Conservation (phyloP, 192 early-diverging fungal species). For the Rhizoclosmatium sp. region DNA sequence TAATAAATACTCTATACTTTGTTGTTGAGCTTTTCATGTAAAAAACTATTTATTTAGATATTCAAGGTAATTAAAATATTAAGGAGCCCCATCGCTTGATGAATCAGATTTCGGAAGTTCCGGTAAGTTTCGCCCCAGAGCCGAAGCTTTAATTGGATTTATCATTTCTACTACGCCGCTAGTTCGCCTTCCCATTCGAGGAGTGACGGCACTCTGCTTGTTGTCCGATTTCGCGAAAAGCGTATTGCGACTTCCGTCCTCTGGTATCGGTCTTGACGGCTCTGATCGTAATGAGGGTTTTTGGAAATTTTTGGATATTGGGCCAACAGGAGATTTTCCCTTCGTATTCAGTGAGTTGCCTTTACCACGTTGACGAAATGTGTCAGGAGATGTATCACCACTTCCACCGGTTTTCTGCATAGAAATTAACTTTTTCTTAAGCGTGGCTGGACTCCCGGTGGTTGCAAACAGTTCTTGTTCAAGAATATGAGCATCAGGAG, state of each 20-base stretch:
- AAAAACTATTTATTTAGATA: too few relatives aligned
- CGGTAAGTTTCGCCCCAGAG: not conserved
- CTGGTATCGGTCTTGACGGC: not conserved
- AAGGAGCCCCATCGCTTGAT: not conserved
- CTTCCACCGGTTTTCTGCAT: constrained; percentile 4
- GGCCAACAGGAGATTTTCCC: not conserved
- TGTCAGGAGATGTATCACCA: not conserved
- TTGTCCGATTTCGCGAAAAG: not conserved
- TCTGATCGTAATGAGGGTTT: not conserved
- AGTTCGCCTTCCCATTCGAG: constrained; percentile 21
- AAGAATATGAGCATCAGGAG: constrained; percentile 17
- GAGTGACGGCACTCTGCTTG: not conserved
- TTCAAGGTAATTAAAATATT: too few relatives aligned
- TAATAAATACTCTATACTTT: too few relatives aligned
- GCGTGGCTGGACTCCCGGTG: constrained; percentile 25
- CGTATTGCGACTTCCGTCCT: not conserved
- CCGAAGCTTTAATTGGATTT: constrained; percentile 17
- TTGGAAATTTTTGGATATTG: constrained; percentile 14
- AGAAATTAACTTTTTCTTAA: constrained; percentile 30
- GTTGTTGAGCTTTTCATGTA: too few relatives aligned
- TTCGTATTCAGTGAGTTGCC: too few relatives aligned
- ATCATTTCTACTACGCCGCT: constrained; percentile 25
- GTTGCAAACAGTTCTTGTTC: constrained; percentile 34
- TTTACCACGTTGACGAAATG: constrained; percentile 1
- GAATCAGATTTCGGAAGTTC: constrained; percentile 32